Evolutionary conservation across 2,329 filamentous ascomycete species (phyloP).

Genomic region (Cladosporium austrohemisphaericum): DNA sequence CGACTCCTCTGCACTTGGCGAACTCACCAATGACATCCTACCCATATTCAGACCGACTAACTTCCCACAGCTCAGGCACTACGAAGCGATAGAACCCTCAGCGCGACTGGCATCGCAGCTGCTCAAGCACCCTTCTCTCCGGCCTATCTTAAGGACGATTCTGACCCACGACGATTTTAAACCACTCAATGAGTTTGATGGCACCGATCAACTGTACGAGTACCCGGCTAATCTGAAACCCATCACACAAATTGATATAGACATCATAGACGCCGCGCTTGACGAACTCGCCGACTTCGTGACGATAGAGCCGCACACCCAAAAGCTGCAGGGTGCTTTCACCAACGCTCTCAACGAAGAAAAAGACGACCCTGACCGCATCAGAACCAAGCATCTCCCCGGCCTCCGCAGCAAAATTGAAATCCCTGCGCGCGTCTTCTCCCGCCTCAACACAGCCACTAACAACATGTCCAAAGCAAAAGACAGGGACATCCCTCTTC

Average conservation of each 20-base stretch:
- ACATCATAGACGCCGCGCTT: background rate
- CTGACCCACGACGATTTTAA: background rate
- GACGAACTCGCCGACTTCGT: background rate
- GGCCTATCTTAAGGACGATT: background rate
- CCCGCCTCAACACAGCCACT: background rate
- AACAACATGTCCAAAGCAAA: background rate
- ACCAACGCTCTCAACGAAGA: background rate
- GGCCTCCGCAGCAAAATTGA: background rate
- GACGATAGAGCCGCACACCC: background rate
- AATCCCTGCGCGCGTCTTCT: background rate
- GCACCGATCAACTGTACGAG: background rate
- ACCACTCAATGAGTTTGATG: background rate
- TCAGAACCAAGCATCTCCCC: too few species aligned
- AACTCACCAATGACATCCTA: constrained; percentile 4
- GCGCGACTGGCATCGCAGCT: background rate
- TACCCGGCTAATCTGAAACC: background rate
- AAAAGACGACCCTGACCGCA: too few species aligned
- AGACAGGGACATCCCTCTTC: background rate
- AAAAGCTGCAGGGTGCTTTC: background rate
- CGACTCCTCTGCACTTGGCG: background rate
- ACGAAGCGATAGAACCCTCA: background rate
- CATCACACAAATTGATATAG: background rate
- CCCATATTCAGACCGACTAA: constrained; percentile 1
- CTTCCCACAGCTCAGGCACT: constrained; percentile 2
- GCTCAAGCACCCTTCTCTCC: constrained; percentile 1